Percentiles rank a stretch among this genome's conserved stretches.
Conservation (phyloP, 306 rosid species). For the Psophocarpus tetragonolobus region DNA sequence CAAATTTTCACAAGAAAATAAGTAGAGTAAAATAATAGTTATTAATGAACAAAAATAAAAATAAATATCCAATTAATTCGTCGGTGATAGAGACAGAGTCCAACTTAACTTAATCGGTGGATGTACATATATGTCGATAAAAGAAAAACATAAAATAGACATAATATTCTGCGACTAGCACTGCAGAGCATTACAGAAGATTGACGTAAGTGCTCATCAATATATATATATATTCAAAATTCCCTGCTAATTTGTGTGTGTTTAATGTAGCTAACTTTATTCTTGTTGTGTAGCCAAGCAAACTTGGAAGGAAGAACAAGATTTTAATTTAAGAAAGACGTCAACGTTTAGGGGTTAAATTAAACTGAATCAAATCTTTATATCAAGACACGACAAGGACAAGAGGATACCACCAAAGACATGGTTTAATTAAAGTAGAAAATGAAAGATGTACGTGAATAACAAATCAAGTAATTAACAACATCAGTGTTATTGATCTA, state of each 20-base stretch:
- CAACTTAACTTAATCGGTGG: background rate
- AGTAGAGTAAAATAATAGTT: background rate
- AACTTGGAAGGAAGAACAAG: conserved; percentile 6
- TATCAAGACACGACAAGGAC: background rate
- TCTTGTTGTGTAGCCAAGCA: background rate
- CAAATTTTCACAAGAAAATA: no score
- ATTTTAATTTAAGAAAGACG: background rate
- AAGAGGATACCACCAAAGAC: conserved; percentile 18
- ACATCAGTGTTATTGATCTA: background rate
- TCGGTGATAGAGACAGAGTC: background rate
- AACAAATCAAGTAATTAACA: background rate
- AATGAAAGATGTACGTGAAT: background rate
- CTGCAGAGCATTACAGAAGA: conserved; percentile 42
- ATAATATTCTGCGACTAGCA: background rate
- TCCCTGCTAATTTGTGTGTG: background rate
- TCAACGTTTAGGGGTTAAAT: background rate
- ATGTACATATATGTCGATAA: background rate
- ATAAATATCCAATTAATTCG: background rate
- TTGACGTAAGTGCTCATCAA: conserved; percentile 34
- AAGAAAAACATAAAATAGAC: background rate
- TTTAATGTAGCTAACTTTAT: conserved; percentile 7
- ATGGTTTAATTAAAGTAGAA: background rate
- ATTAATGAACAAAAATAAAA: background rate
- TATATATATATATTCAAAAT: background rate
- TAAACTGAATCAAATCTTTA: background rate